These are phyloP conservation scores for Diaporthe citri DNA, from an alignment of 2,329 filamentous ascomycete genomes.

Conservation along the genomic window DNA sequence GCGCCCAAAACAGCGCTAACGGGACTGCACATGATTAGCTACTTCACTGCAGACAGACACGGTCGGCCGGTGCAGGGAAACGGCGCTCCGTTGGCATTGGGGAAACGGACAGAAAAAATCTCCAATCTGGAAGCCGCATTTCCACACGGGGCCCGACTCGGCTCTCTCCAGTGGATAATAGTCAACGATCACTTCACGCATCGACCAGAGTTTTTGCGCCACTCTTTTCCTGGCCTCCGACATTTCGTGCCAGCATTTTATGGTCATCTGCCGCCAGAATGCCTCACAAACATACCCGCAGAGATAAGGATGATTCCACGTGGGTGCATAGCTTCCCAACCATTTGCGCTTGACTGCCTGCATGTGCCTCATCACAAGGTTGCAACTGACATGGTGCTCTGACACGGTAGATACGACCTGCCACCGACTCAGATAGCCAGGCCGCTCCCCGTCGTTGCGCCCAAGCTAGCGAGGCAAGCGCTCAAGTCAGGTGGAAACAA, in stretches of 20 bases:
- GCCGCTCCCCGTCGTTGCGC: slow-evolving; percentile 61
- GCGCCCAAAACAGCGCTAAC: slow-evolving; percentile 17
- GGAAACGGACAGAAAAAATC: slow-evolving; percentile 31
- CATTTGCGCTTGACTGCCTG: slow-evolving; percentile 21
- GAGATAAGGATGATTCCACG: slow-evolving; percentile 67
- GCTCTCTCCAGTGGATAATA: slow-evolving; percentile 19
- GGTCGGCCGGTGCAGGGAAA: slow-evolving; percentile 27
- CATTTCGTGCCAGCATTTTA: not conserved
- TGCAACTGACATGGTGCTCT: slow-evolving; percentile 13
- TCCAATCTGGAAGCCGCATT: slow-evolving; percentile 34
- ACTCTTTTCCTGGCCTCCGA: slow-evolving; percentile 7
- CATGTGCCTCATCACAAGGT: not conserved
- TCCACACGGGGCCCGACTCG: slow-evolving; percentile 21
- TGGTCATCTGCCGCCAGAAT: slow-evolving; percentile 59
- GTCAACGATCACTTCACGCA: slow-evolving; percentile 2
- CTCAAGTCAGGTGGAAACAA: slow-evolving; percentile 23
- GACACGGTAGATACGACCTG: slow-evolving; percentile 60
- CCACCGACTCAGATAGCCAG: slow-evolving; percentile 63
- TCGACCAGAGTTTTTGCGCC: not conserved
- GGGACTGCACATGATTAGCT: not conserved
- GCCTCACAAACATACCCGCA: slow-evolving; percentile 89
- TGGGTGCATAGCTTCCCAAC: slow-evolving; percentile 47
- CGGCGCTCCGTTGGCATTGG: slow-evolving; percentile 16
- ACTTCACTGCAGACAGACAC: not conserved
- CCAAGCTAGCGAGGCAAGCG: slow-evolving; percentile 39